Evolutionary conservation across 257 asterid genomes (phyloP), one percentile per base, ranked within the genome.

Genomic region (Primulina tabacum): DNA sequence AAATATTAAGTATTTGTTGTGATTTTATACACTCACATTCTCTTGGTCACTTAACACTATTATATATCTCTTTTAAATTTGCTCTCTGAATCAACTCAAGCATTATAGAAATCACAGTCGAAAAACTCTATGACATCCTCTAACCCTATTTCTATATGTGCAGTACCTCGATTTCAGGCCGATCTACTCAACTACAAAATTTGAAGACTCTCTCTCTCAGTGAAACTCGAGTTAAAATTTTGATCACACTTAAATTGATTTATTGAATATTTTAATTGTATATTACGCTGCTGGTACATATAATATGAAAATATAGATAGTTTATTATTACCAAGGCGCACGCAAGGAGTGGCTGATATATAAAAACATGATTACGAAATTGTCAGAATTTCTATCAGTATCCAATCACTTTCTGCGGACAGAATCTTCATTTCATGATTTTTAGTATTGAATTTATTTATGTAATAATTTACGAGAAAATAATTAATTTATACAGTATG

Each of bases 321-420:
- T 65, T 62, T 62, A 34, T 33, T 34, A 62, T 4, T 14, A 62
- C 26, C 29, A 14, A 62, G 37, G 67, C 6, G 67, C 24, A 33
- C 38, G 56, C 50, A 21, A 33, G 67, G 12, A 33, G 6, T 70
- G 17, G 55, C 10, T 43, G 55, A 50, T 50, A 16, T 50, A 50
- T 50, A 50, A 50, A 70, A 50, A 70, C 50, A 59, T 60, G 74
- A 70, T 62, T 62, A 70, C 67, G 0, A 7, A 33, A 58, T 16
- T 38, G 24, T 58, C 18, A 60, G 67, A 29, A n/a, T 24, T 43
- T 29, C 11, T 52, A 24, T 37, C 65, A 60, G 8, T 16, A 50
- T 8, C 57, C 57, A 50, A 50, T 50, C 57, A 67, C 79, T 78
- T 78, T 78, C 73, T 75, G 80, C 75, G 57, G 57, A 50, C 57